Base-by-base conservation (phyloP, 371 early-diverging fungal species). In the Mycotypha africana region DNA sequence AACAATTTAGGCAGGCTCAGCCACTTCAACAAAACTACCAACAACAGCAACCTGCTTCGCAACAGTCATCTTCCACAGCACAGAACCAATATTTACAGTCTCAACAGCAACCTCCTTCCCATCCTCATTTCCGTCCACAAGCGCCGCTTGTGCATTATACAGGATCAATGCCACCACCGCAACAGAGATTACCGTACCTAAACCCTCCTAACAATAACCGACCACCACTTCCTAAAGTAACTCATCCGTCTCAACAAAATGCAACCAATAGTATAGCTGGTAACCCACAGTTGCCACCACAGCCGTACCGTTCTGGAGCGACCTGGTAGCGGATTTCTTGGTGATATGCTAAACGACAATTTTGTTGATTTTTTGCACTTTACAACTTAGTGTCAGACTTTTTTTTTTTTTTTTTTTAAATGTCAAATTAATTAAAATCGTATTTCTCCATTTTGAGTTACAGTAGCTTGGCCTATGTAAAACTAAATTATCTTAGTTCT, bases 221-320 rank as follows among this genome's bases (percentile, higher is more conserved):
- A 9, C 9, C 4, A n/a, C 26, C 46, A 6, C n/a, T 35, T 19
- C 37, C 22, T 23, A 41, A 35, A 41, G 41, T 46, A 10, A 46
- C 53, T 30, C 47, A 40, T 19, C 53, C 52, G 3, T 42, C 49
- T 42, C 9, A n/a, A n/a, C n/a, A n/a, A n/a, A n/a, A n/a, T n/a
- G n/a, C 36, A 10, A 30, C 40, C 6, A 24, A 24, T 33, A 42
- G 20, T 17, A 33, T 26, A 3, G 26, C 32, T 39, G 40, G 19
- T 26, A 42, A 30, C 28, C 47, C 46, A 31, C 45, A 43, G 11
- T 5, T 42, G 8, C 51, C 51, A 25, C 25, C 51, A 11, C 38
- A 43, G 16, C 37, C 43, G 2, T 39, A 33, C 21, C 38, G 24
- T 5, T 37, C 46, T 35, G n/a, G n/a, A n/a, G n/a, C n/a, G n/a